Conservation (phyloP, 2,329 filamentous ascomycete genomes). For the Apiospora marii region DNA sequence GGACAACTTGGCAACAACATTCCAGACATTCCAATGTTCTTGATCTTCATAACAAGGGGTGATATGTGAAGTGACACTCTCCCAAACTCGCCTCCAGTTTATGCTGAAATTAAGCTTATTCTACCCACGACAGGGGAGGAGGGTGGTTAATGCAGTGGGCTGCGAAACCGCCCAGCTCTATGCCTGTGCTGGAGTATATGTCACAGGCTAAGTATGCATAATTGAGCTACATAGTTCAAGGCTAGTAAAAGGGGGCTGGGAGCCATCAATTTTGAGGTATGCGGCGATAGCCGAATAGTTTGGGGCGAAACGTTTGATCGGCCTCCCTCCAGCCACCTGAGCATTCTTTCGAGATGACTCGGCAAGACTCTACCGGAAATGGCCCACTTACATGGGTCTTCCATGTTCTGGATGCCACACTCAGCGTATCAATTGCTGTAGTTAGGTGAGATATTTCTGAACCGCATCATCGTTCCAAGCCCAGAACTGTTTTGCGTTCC, state of each 20-base stretch:
- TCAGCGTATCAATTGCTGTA: too few relatives aligned
- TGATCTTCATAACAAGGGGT: background rate
- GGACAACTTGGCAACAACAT: background rate
- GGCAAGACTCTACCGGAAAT: background rate
- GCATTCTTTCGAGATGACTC: background rate
- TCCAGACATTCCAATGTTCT: background rate
- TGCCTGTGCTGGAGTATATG: background rate
- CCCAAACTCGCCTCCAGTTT: background rate
- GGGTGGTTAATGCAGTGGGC: background rate
- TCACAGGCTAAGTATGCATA: background rate
- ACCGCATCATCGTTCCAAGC: conserved; percentile 52
- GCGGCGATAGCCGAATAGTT: background rate
- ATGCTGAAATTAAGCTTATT: background rate
- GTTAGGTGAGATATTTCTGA: conserved; percentile 24
- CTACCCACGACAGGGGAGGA: background rate
- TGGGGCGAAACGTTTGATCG: background rate
- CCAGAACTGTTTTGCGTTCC: conserved; percentile 50
- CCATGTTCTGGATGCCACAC: too few relatives aligned
- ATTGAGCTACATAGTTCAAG: background rate
- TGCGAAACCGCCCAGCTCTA: background rate
- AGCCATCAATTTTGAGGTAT: background rate
- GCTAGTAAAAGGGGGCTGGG: background rate
- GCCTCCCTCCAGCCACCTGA: background rate
- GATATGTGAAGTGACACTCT: background rate
- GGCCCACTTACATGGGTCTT: background rate